Conservation (phyloP, 352 stramenopile genomes). For the Phytophthora hibernalis region DNA sequence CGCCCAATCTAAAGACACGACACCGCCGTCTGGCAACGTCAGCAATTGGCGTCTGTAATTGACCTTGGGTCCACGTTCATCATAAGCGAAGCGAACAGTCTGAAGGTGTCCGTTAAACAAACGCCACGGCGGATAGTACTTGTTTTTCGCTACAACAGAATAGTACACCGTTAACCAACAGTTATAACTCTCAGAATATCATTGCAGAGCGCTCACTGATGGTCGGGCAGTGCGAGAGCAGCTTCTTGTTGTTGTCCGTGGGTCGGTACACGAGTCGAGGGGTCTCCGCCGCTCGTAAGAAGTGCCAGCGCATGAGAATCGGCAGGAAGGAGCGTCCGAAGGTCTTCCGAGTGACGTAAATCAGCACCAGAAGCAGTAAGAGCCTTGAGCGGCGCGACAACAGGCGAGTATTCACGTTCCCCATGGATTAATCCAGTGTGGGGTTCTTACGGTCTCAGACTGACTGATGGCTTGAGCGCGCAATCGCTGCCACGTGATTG, state of each 20-base stretch:
- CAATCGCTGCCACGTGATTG: constrained; percentile 35
- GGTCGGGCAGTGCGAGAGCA: constrained; percentile 50
- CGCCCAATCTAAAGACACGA: constrained; percentile 81
- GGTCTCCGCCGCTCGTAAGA: constrained; percentile 34
- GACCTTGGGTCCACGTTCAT: constrained; percentile 40
- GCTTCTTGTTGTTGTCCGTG: constrained; percentile 46
- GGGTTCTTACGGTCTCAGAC: constrained; percentile 9
- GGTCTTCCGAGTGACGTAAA: constrained; percentile 26
- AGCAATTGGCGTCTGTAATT: constrained; percentile 71
- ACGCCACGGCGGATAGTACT: constrained; percentile 65
- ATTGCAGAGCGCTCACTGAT: constrained; percentile 44
- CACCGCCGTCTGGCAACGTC: constrained; percentile 61
- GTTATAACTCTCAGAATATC: background rate
- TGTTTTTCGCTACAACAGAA: constrained; percentile 41
- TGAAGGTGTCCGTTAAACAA: constrained; percentile 75
- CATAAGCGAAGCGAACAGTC: constrained; percentile 60
- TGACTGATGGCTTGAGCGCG: constrained; percentile 26
- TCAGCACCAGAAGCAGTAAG: constrained; percentile 9
- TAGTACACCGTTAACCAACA: constrained; percentile 14
- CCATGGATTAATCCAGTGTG: constrained; percentile 35
- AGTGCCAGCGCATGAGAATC: constrained; percentile 37
- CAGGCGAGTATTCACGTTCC: constrained; percentile 19
- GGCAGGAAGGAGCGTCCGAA: constrained; percentile 17
- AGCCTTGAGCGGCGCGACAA: constrained; percentile 21
- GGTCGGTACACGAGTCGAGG: constrained; percentile 50